phyloP scores from a whole-genome alignment of 306 rosid species.

The Acmispon strigosus region DNA sequence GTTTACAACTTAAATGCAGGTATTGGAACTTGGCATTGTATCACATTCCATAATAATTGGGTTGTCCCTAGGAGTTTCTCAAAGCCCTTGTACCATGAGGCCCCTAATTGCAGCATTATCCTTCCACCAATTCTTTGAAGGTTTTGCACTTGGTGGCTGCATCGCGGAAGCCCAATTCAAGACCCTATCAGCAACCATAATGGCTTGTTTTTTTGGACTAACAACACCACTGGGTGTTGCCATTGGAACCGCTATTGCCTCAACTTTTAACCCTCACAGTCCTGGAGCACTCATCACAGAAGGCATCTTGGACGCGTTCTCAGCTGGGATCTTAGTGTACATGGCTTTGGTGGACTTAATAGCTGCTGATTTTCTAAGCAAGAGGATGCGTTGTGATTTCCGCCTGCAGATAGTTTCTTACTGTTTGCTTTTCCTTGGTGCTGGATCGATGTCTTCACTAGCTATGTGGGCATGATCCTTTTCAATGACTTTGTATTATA shows the following conservation, averaged over 20 bases:
- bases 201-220: conserved; percentile 74
- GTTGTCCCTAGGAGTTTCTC: conserved; percentile 83
- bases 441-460: conserved; percentile 75
- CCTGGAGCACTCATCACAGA: conserved; percentile 62
- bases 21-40: conserved; percentile 87
- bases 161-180: conserved; percentile 84
- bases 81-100: conserved; percentile 81
- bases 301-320: conserved; percentile 75
- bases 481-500: background rate
- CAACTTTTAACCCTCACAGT: conserved; percentile 62
- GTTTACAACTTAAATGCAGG: too few relatives aligned
- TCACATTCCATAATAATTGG: conserved; percentile 95
- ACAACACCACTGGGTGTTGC: conserved; percentile 78
- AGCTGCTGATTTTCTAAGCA: conserved; percentile 90
- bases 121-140: conserved; percentile 96
- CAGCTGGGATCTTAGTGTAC: conserved; percentile 83
- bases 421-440: conserved; percentile 78
- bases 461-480: conserved; percentile 80
- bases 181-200: conserved; percentile 45
- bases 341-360: conserved; percentile 92
- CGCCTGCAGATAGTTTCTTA: conserved; percentile 64
- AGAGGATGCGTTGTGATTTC: conserved; percentile 78
- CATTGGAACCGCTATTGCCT: conserved; percentile 50
- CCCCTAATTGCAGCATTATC: conserved; percentile 79
- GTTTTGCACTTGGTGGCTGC: conserved; percentile 97